Base-by-base conservation (phyloP, 2,329 filamentous ascomycete genomes). In the Hypocrella siamensis region DNA sequence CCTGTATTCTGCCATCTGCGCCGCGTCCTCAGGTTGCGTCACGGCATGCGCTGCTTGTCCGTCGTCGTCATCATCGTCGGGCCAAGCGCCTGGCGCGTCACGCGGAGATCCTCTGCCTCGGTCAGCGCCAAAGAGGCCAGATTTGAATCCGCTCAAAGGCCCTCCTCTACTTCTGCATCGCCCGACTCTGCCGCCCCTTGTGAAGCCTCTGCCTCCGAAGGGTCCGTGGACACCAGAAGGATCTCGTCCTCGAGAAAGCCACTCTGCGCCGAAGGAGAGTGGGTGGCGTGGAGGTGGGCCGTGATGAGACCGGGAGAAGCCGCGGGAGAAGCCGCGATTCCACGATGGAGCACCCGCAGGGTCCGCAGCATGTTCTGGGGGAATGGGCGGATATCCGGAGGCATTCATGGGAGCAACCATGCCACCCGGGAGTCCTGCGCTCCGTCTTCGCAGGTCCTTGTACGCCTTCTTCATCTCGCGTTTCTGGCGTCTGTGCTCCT, bases 1-100 rank as follows among this genome's bases (percentile, higher is more conserved):
- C 2, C 42, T 42, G 42, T 62, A 59, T 43, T 56, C 59, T 22
- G 44, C 49, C 12, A 44, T 44, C 6, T 53, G 52, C 3, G 32
- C 45, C 1, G 45, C 37, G 4, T 43, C 43, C 10, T 42, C 42
- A 11, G 42, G 32, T 6, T 45, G 37, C 30, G 28, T 28, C 25
- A n/a, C 25, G 14, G 9, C 10, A 8, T 8, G 10, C 25, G 3
- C 19, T 14, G 35, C 36, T 18, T 31, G 30, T 14, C 35, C 37
- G 12, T 33, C 31, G 14, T 28, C 31, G 10, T 36, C 32, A n/a
- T 37, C 32, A n/a, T 56, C 48, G 15, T 45, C 39, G 6, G 54
- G 53, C 56, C 53, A 57, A 5, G 51, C 46, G 6, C 53, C 53
- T 0, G 54, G 49, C 16, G 44, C 30, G 17, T 35, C 28, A 31